Conservation (phyloP, 331 rosid genomes). For the Quercus phellos region DNA sequence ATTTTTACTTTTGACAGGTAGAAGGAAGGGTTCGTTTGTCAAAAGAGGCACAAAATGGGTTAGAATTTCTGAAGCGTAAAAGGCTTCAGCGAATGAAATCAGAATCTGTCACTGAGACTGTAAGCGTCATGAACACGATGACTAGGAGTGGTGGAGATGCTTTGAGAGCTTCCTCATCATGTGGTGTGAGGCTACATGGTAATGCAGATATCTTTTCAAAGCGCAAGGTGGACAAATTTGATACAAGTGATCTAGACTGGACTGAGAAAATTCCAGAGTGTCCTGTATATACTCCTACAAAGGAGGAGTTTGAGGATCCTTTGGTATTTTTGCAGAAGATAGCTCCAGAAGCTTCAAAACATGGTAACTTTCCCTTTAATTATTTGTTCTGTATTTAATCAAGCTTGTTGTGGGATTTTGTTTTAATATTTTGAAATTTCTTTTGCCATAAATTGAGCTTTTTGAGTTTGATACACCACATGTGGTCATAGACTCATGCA, state of each 20-base stretch:
- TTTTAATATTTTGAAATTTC: slow-evolving; percentile 3
- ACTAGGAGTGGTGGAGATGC: slow-evolving; percentile 95
- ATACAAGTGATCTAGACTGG: slow-evolving; percentile 78
- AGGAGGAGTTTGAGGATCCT: slow-evolving; percentile 92
- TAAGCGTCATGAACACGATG: slow-evolving; percentile 45
- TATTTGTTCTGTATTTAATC: neutral
- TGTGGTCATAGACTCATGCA: neutral
- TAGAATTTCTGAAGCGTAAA: slow-evolving; percentile 64
- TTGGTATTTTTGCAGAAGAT: slow-evolving; percentile 85
- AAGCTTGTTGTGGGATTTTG: neutral
- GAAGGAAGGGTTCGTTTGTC: slow-evolving; percentile 72
- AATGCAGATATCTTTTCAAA: slow-evolving; percentile 48
- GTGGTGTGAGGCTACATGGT: slow-evolving; percentile 65
- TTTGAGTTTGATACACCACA: neutral
- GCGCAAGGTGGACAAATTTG: slow-evolving; percentile 82
- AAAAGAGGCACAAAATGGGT: slow-evolving; percentile 68
- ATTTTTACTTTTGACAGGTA: slow-evolving; percentile 47
- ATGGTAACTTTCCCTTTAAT: slow-evolving; percentile 44
- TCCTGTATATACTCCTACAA: slow-evolving; percentile 85
- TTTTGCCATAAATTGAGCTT: neutral
- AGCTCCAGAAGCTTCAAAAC: slow-evolving; percentile 92
- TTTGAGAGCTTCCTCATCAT: slow-evolving; percentile 65
- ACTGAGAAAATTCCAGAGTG: slow-evolving; percentile 75
- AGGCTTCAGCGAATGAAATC: slow-evolving; percentile 73
- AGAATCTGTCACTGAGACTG: slow-evolving; percentile 36